Base-by-base conservation (phyloP, 129 eudicot species). In the Kitagawia praeruptora region DNA sequence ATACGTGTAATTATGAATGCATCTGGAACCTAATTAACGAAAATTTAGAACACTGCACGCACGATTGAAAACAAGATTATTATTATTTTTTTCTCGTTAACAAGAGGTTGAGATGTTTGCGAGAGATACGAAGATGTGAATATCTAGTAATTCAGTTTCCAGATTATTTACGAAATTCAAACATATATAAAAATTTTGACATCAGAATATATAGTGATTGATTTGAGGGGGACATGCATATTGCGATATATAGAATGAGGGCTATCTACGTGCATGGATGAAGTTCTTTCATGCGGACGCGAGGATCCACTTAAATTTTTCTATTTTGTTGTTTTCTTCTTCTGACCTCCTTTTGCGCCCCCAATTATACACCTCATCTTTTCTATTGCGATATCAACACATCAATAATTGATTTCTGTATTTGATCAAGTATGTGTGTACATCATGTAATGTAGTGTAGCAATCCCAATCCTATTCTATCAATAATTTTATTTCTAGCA, bases 271-370 rank as follows among this genome's bases (percentile, higher is more conserved):
- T 61, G 69, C 69, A 61, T 61, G 69, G 69, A 61, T 61, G 34
- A 61, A 61, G 69, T 61, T 25, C 34, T n/a, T 61, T 61, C 69
- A 61, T 61, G 69, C 69, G 37, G 69, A 61, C 69, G 69, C 69
- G 69, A 61, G 69, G 69, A 61, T 61, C 69, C 69, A 61, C 69
- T 61, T 61, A 3, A 46, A 44, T 1, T n/a, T 61, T 25, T 25
- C 15, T 25, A 25, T 61, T 61, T 61, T 61, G 69, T 61, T 61
- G 69, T 61, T 61, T 61, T 61, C 15, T n/a, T 61, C 34, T 0
- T n/a, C 34, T 61, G 4, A 25, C 69, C 69, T 61, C 69, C 69
- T 61, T 58, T 61, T 61, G 3, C 69, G 16, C 34, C 69, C 69
- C 69, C 16, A 0, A 61, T 61, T 61, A n/a, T n/a, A n/a, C 69